These are phyloP conservation scores for Medicago truncatula DNA, from an alignment of 306 rosid species.

Conservation along the genomic window DNA sequence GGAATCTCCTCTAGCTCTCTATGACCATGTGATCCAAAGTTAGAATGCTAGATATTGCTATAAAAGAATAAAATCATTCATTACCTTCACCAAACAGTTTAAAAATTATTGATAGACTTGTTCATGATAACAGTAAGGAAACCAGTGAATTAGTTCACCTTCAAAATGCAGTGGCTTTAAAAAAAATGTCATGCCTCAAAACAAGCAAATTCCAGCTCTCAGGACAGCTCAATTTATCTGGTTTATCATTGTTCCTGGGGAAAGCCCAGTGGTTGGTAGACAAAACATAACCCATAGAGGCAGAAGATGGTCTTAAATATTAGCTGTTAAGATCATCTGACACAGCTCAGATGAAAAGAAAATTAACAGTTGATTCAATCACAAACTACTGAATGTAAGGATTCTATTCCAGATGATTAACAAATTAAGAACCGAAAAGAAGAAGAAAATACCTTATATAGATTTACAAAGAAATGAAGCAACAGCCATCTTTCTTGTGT, in stretches of 20 bases:
- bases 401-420: constrained; percentile 15
- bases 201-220: constrained; percentile 34
- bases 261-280: too few species aligned
- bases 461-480: constrained; percentile 28
- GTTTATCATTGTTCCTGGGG: not conserved
- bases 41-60: too few species aligned
- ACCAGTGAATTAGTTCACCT: constrained; percentile 15
- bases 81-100: too few species aligned
- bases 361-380: constrained; percentile 36
- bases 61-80: too few species aligned
- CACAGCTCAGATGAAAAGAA: constrained; percentile 52
- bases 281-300: too few species aligned
- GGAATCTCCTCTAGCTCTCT: too few species aligned
- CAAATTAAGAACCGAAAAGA: not conserved
- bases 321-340: constrained; percentile 26
- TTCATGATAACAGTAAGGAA: constrained; percentile 14
- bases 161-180: not conserved
- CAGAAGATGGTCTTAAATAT: not conserved
- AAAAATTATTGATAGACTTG: too few species aligned
- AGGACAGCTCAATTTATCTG: constrained; percentile 39
- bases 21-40: too few species aligned
- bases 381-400: constrained; percentile 19
- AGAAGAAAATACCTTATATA: not conserved
- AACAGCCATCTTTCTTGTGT: not conserved
- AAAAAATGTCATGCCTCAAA: not conserved